Percentiles rank a stretch among this genome's conserved stretches.
Conservation (phyloP, 2,329 filamentous ascomycete species). For the Didymella pomorum region DNA sequence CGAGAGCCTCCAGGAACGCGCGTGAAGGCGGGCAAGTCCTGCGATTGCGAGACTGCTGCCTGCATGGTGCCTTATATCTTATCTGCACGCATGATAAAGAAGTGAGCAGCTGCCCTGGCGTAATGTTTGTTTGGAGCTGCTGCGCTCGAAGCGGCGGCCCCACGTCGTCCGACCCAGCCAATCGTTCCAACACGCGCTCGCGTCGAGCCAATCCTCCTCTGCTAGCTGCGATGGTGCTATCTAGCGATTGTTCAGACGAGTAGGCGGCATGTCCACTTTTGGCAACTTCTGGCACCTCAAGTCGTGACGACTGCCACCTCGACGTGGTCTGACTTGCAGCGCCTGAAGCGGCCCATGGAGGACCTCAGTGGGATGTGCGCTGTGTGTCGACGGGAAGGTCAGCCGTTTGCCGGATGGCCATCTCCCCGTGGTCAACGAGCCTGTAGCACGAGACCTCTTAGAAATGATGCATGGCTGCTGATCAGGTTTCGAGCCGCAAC, state of each 20-base stretch:
- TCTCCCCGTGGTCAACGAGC: not conserved
- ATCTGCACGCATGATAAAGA: slow-evolving; percentile 13
- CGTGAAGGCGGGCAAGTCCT: slow-evolving; percentile 2
- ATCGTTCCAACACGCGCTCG: slow-evolving; percentile 33
- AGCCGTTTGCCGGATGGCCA: slow-evolving; percentile 8
- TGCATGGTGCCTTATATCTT: slow-evolving; percentile 18
- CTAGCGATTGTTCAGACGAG: slow-evolving; percentile 1
- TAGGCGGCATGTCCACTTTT: not conserved
- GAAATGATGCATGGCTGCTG: slow-evolving; percentile 15
- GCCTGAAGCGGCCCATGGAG: not conserved
- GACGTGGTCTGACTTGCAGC: slow-evolving; percentile 6
- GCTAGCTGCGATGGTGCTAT: slow-evolving; percentile 8
- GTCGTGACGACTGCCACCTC: slow-evolving; percentile 4
- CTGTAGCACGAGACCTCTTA: slow-evolving; percentile 9
- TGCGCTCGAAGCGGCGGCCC: slow-evolving; percentile 21
- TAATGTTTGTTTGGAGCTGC: slow-evolving; percentile 7
- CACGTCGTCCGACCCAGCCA: slow-evolving; percentile 24
- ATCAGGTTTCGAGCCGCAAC: slow-evolving; percentile 55
- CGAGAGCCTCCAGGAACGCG: slow-evolving; percentile 23
- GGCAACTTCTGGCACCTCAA: not conserved
- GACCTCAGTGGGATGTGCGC: not conserved
- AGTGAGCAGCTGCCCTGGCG: slow-evolving; percentile 12
- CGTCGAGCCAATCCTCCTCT: slow-evolving; percentile 12
- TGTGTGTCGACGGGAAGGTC: slow-evolving; percentile 5
- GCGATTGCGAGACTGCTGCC: slow-evolving; percentile 6